A percentile compares a stretch with the other conserved stretches of the same genome.
Evolutionary conservation across 1,284 basidiomycete species (phyloP).

Genomic region (Naganishia cerealis): DNA sequence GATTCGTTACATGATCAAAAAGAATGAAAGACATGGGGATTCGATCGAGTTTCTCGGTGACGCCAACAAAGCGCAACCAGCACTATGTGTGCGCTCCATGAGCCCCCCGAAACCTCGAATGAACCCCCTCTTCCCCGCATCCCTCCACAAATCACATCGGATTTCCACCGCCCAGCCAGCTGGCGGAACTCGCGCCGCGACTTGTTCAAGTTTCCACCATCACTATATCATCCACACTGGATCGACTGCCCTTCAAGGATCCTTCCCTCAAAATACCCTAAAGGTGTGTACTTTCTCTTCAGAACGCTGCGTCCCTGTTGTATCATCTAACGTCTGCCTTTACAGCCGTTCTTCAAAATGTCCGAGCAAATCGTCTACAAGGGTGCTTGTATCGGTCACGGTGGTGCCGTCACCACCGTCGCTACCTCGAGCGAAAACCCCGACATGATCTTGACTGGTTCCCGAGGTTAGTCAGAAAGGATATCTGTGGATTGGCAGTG

Average conservation of each 20-base stretch:
- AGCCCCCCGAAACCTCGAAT: conserved; percentile 1
- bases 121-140: conserved; percentile 16
- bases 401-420: conserved; percentile 94
- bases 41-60: not conserved
- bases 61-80: not conserved
- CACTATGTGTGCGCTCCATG: not conserved
- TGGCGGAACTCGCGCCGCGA: conserved; percentile 6
- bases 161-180: conserved; percentile 7
- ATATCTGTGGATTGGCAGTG: too few species aligned
- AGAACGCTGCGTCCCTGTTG: not conserved
- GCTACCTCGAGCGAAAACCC: conserved; percentile 96
- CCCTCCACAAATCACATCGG: conserved; percentile 20
- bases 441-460: conserved; percentile 94
- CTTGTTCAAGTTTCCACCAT: not conserved
- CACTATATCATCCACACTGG: conserved; percentile 1
- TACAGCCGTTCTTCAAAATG: conserved; percentile 57
- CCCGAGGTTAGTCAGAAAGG: conserved; percentile 70
- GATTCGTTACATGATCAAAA: too few species aligned
- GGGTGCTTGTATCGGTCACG: conserved; percentile 90
- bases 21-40: not conserved
- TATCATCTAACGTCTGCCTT: conserved; percentile 9
- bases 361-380: conserved; percentile 85
- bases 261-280: conserved; percentile 20
- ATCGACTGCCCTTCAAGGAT: conserved; percentile 5
- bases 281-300: conserved; percentile 11